Evolutionary conservation across 257 asterid genomes (phyloP).

Genomic region (Thymus quinquecostatus): DNA sequence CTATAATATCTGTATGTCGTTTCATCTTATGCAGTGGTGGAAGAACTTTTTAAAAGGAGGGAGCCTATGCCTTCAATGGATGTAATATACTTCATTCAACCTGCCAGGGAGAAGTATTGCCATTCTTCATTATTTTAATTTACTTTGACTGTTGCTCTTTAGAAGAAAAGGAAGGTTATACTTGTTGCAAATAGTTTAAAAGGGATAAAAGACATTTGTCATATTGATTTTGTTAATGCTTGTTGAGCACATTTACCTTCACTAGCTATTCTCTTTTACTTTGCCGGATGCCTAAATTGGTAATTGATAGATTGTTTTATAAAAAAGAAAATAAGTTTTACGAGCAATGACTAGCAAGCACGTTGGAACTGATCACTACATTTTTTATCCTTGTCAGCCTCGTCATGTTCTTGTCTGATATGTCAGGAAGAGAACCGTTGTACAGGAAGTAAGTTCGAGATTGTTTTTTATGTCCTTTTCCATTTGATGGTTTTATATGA

Average conservation of each 20-base stretch:
- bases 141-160: constrained; percentile 5
- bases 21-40: constrained; percentile 76
- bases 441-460: constrained; percentile 72
- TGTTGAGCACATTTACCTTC: neutral
- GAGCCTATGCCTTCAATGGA: constrained; percentile 99
- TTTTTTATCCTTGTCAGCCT: constrained; percentile 60
- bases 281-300: neutral
- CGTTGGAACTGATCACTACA: constrained; percentile 43
- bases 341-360: constrained; percentile 18
- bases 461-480: constrained; percentile 3
- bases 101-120: constrained; percentile 87
- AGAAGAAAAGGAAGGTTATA: constrained; percentile 18
- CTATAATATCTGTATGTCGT: neutral
- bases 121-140: constrained; percentile 30
- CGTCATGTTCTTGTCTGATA: constrained; percentile 95
- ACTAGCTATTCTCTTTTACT: constrained; percentile 1
- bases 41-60: constrained; percentile 91
- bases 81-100: constrained; percentile 91
- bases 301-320: constrained; percentile 8
- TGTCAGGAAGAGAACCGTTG: constrained; percentile 99
- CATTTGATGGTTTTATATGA: constrained; percentile 17
- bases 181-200: constrained; percentile 1
- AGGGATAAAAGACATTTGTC: neutral
- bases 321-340: constrained; percentile 11
- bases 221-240: constrained; percentile 14